Conservation (phyloP, 2,329 filamentous ascomycete genomes). For the Thyridium curvatum region DNA sequence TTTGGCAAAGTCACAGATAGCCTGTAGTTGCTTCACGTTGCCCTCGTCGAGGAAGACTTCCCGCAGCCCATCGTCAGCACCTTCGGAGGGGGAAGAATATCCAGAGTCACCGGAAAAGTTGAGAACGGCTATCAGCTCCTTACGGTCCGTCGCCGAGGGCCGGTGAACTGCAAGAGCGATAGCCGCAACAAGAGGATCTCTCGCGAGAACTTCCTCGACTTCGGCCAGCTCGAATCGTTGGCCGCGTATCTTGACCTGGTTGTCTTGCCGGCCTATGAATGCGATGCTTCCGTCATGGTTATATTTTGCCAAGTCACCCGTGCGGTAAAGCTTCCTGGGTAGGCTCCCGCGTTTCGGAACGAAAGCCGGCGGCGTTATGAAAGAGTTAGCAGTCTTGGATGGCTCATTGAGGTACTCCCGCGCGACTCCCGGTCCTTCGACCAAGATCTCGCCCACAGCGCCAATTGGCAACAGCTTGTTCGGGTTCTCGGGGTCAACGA, state of each 20-base stretch:
- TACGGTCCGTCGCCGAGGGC: too few relatives aligned
- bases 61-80: too few relatives aligned
- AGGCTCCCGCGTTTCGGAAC: not conserved
- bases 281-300: constrained; percentile 7
- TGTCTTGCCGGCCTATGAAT: not conserved
- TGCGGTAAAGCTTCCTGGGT: constrained; percentile 19
- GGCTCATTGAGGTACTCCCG: constrained; percentile 31
- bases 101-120: too few relatives aligned
- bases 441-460: constrained; percentile 23
- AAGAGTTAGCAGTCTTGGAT: not conserved
- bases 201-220: too few relatives aligned
- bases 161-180: too few relatives aligned
- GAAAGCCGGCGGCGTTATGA: not conserved
- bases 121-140: too few relatives aligned
- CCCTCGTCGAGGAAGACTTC: too few relatives aligned
- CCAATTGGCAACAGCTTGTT: constrained; percentile 20
- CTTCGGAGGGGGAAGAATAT: too few relatives aligned
- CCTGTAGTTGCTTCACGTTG: too few relatives aligned
- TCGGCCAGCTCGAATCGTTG: constrained; percentile 1
- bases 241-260: constrained; percentile 1
- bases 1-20: too few relatives aligned
- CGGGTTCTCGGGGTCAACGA: constrained; percentile 18
- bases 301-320: constrained; percentile 31
- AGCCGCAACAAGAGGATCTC: too few relatives aligned
- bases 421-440: constrained; percentile 40